A percentile compares a stretch with the other conserved stretches of the same genome.
Evolutionary conservation across 163 green algal genomes (phyloP).

Genomic region (Chlorella variabilis): DNA sequence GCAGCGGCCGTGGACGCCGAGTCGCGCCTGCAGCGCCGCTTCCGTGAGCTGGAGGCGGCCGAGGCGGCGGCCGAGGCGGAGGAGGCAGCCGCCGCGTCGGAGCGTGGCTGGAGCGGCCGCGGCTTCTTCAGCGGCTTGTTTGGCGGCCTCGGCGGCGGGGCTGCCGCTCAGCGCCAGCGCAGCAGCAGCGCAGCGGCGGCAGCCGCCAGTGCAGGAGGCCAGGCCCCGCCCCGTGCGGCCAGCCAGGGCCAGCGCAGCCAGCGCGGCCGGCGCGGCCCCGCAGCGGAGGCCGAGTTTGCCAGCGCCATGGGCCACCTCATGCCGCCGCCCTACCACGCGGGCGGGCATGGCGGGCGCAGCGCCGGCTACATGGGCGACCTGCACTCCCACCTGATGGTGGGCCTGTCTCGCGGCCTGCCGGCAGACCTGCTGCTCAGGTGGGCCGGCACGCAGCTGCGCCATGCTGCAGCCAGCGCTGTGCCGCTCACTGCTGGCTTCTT

Average conservation of each 20-base stretch:
- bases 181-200: constrained; percentile 3
- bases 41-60: constrained; percentile 18
- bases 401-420: constrained; percentile 12
- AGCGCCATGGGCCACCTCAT: neutral
- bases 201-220: neutral
- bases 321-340: neutral
- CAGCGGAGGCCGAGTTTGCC: constrained; percentile 1
- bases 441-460: neutral
- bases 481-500: too few species aligned
- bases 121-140: constrained; percentile 8
- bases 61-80: constrained; percentile 20
- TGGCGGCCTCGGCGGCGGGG: neutral
- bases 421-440: constrained; percentile 45
- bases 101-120: too few species aligned
- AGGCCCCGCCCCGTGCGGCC: neutral
- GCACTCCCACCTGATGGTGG: constrained; percentile 29
- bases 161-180: too few species aligned
- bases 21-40: constrained; percentile 10
- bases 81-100: neutral
- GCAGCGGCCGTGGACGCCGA: neutral
- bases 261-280: neutral
- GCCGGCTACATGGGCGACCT: neutral
- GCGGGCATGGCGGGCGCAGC: neutral
- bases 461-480: neutral
- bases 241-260: neutral